Conservation (phyloP, 1,139 yeast species). For the Blastobotrys ciferrii region DNA sequence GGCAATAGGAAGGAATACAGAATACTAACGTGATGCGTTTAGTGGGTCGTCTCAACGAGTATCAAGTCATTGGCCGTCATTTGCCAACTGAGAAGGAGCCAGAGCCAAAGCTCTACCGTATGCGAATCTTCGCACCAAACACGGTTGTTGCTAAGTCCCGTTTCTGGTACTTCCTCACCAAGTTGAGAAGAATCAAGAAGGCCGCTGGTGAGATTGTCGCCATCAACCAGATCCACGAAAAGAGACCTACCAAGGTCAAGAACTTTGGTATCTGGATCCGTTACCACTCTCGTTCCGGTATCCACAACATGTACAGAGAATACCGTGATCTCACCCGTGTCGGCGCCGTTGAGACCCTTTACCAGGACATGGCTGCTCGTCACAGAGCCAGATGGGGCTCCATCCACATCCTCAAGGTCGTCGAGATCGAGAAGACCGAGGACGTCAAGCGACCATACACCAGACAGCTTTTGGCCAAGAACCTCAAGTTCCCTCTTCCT, state of each 20-base stretch:
- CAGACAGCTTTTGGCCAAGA: conserved; percentile 94
- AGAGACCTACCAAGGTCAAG: conserved; percentile 98
- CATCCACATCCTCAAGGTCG: conserved; percentile 93
- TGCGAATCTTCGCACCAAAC: conserved; percentile 99
- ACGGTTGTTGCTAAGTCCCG: conserved; percentile 99
- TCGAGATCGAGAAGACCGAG: conserved; percentile 94
- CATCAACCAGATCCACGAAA: conserved; percentile 86
- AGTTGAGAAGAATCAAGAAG: conserved; percentile 99
- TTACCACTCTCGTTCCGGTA: conserved; percentile 99
- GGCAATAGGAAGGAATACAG: neutral
- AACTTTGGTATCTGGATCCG: conserved; percentile 99
- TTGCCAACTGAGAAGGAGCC: conserved; percentile 99
- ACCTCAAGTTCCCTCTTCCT: conserved; percentile 99
- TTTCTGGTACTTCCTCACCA: conserved; percentile 99
- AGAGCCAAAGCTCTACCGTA: conserved; percentile 99
- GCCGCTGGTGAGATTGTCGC: conserved; percentile 99
- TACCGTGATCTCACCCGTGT: conserved; percentile 99
- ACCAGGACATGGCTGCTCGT: conserved; percentile 99
- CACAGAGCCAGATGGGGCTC: conserved; percentile 99
- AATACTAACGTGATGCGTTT: conserved; percentile 7
- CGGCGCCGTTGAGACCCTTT: conserved; percentile 97
- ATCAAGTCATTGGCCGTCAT: conserved; percentile 99
- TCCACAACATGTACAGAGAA: conserved; percentile 99
- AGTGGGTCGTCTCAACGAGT: conserved; percentile 86
- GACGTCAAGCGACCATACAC: conserved; percentile 99